Conservation (phyloP, 179 eudicot species). For the Heliamphora pulchella region DNA sequence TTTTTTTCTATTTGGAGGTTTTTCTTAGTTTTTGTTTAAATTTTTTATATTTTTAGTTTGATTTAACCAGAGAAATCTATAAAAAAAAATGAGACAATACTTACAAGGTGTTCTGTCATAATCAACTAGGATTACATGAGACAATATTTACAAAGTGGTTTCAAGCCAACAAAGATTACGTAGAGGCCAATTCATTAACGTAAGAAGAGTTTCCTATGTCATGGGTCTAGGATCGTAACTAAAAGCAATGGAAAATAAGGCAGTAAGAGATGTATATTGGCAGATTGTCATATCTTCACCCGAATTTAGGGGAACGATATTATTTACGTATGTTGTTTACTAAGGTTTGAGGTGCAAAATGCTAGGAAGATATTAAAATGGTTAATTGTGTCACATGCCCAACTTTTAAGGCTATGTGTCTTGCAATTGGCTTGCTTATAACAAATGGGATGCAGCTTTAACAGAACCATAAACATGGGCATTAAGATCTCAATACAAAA, state of each 20-base stretch:
- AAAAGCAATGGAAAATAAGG: background rate
- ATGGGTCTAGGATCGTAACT: background rate
- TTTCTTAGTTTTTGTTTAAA: too few species aligned
- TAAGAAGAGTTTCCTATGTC: background rate
- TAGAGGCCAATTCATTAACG: background rate
- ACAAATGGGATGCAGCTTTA: background rate
- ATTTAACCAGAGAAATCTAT: too few species aligned
- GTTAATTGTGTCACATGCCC: background rate
- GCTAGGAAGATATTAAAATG: background rate
- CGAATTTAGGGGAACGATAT: background rate
- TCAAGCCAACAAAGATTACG: background rate
- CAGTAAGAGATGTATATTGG: background rate
- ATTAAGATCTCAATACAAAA: background rate
- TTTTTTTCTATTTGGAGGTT: too few species aligned
- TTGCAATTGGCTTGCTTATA: background rate
- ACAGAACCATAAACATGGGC: background rate
- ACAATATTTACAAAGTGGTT: background rate
- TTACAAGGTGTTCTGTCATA: too few species aligned
- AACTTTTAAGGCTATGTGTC: too few species aligned
- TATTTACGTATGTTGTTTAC: background rate
- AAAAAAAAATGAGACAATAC: too few species aligned
- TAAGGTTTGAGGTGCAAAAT: background rate
- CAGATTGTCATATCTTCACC: background rate
- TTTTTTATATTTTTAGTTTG: too few species aligned
- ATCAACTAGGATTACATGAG: background rate